phyloP scores from a whole-genome alignment of 768 basidiomycete species.

The Russula foetens region DNA sequence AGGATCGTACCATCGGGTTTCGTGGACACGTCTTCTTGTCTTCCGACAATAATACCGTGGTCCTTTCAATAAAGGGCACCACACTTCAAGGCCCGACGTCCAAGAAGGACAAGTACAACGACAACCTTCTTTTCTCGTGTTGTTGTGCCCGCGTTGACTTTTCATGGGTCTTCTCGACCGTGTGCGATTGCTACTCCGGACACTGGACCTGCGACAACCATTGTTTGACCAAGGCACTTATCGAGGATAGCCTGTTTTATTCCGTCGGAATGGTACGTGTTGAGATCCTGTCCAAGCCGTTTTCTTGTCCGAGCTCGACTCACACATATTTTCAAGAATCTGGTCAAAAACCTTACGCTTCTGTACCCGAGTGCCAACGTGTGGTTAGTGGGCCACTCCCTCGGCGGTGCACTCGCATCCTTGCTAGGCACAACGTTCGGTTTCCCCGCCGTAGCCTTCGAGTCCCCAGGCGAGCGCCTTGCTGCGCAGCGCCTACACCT shows the following conservation, averaged over 20 bases:
- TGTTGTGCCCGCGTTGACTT: conserved; percentile 89
- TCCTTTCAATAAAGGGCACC: conserved; percentile 89
- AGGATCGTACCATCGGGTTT: conserved; percentile 61
- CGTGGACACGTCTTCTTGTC: conserved; percentile 85
- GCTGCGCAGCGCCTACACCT: conserved; percentile 56
- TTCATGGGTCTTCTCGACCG: conserved; percentile 76
- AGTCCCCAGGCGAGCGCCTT: conserved; percentile 56
- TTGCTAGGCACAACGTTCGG: conserved; percentile 60
- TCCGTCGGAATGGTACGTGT: conserved; percentile 70
- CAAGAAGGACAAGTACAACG: conserved; percentile 89
- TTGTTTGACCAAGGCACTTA: conserved; percentile 77
- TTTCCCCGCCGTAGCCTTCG: conserved; percentile 54
- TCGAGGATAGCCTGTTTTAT: conserved; percentile 90
- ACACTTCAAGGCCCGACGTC: conserved; percentile 80
- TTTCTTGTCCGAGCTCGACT: not conserved
- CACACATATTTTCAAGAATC: conserved; percentile 29
- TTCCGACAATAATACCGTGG: conserved; percentile 68
- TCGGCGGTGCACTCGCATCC: conserved; percentile 58
- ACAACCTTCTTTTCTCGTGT: conserved; percentile 83
- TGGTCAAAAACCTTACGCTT: conserved; percentile 49
- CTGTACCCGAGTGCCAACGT: conserved; percentile 52
- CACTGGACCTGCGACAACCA: conserved; percentile 67
- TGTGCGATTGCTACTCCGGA: conserved; percentile 79
- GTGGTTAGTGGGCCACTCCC: conserved; percentile 55
- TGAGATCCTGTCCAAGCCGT: not conserved